A percentile compares a stretch with the other conserved stretches of the same genome.
Conservation (phyloP, 2,329 filamentous ascomycete species). For the Hypocrella siamensis region DNA sequence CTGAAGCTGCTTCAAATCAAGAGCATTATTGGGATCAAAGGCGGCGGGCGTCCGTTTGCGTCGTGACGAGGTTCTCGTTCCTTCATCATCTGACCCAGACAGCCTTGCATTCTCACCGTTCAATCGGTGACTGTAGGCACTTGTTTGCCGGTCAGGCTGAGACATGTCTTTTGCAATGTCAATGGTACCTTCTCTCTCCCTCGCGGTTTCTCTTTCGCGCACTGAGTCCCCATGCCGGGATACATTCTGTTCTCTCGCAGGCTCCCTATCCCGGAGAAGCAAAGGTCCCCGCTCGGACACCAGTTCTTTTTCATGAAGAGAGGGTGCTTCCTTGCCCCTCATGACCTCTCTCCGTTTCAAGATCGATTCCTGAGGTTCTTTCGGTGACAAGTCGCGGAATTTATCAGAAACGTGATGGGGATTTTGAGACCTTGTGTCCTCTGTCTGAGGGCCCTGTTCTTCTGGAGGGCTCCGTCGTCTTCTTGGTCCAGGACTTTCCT, state of each 20-base stretch:
- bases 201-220: conserved; percentile 7
- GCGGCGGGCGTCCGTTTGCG: conserved; percentile 20
- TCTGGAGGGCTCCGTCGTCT: conserved; percentile 16
- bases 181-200: background rate
- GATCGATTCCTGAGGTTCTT: background rate
- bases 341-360: conserved; percentile 1
- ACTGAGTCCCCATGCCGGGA: conserved; percentile 3
- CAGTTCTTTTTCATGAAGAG: conserved; percentile 2
- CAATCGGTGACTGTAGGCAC: background rate
- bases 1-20: conserved; percentile 32
- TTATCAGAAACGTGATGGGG: conserved; percentile 3
- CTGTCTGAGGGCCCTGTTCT: conserved; percentile 11
- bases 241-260: background rate
- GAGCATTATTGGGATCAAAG: conserved; percentile 38
- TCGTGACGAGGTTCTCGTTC: conserved; percentile 21
- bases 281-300: background rate
- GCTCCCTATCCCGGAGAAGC: conserved; percentile 2
- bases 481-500: conserved; percentile 12
- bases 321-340: conserved; percentile 1
- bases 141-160: conserved; percentile 11
- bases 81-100: conserved; percentile 24
- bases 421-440: conserved; percentile 8
- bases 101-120: conserved; percentile 15
- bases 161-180: conserved; percentile 4
- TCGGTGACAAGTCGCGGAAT: background rate